phyloP scores from a whole-genome alignment of 805 yeast genomes.

The Dipodascopsis uninucleata region DNA sequence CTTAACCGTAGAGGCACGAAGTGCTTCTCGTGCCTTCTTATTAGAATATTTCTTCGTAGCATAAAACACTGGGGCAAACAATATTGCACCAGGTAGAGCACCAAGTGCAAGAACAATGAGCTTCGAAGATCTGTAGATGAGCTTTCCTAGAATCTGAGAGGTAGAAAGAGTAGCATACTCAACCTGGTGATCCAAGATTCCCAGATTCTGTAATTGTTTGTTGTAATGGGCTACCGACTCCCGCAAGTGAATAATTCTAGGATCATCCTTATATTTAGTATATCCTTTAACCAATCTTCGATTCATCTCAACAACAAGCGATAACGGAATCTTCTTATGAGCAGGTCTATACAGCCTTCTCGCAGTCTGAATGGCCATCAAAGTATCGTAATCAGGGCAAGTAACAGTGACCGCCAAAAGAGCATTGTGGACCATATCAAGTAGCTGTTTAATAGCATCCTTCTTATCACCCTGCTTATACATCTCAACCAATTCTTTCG shows the following conservation, averaged over 20 bases:
- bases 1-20: slow-evolving; percentile 84
- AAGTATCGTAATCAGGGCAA: slow-evolving; percentile 82
- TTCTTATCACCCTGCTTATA: slow-evolving; percentile 60
- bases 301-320: slow-evolving; percentile 85
- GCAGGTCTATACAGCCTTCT: slow-evolving; percentile 80
- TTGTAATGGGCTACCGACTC: slow-evolving; percentile 68
- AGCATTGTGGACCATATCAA: slow-evolving; percentile 68
- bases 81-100: slow-evolving; percentile 81
- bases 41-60: slow-evolving; percentile 71
- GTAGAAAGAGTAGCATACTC: slow-evolving; percentile 51
- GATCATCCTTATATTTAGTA: slow-evolving; percentile 65
- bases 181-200: slow-evolving; percentile 72
- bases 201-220: slow-evolving; percentile 55
- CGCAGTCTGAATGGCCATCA: slow-evolving; percentile 87
- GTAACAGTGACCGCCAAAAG: slow-evolving; percentile 82
- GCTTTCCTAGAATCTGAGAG: slow-evolving; percentile 45
- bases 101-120: slow-evolving; percentile 55
- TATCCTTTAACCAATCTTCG: slow-evolving; percentile 82
- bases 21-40: slow-evolving; percentile 69
- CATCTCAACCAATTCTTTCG: slow-evolving; percentile 55
- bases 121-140: slow-evolving; percentile 53
- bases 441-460: slow-evolving; percentile 67
- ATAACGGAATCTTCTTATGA: slow-evolving; percentile 67
- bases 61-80: slow-evolving; percentile 85
- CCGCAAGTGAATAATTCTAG: slow-evolving; percentile 58